These are phyloP conservation scores for Nyssa sinensis DNA, from an alignment of 148 eudicot genomes.

Conservation along the genomic window DNA sequence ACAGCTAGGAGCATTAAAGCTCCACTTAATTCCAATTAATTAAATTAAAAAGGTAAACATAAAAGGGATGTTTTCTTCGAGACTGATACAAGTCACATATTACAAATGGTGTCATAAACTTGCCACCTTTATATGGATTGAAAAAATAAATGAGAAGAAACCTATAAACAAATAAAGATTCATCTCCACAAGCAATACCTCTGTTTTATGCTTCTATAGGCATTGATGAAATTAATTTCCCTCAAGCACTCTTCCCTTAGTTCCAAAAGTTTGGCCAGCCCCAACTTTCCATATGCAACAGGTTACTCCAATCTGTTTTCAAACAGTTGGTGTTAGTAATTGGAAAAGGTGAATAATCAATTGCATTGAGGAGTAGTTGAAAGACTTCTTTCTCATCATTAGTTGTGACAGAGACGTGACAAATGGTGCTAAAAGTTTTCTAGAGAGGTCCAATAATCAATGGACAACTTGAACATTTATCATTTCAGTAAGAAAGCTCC, in stretches of 20 bases:
- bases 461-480: background rate
- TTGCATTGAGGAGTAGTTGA: background rate
- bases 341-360: too few species aligned
- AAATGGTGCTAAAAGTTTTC: background rate
- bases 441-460: background rate
- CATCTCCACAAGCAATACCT: slow-evolving; percentile 40
- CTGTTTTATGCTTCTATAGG: slow-evolving; percentile 88
- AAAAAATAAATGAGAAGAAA: background rate
- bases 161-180: background rate
- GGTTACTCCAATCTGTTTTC: slow-evolving; percentile 91
- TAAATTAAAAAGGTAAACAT: background rate
- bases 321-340: background rate
- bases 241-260: slow-evolving; percentile 96
- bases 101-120: background rate
- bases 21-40: background rate
- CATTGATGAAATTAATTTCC: slow-evolving; percentile 89
- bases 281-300: slow-evolving; percentile 95
- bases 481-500: background rate
- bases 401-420: background rate
- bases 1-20: background rate
- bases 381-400: background rate
- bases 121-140: background rate
- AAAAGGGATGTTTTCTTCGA: background rate
- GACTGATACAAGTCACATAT: background rate
- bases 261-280: slow-evolving; percentile 94